Conservation (phyloP, 129 eudicot genomes). For the Calendula officinalis region DNA sequence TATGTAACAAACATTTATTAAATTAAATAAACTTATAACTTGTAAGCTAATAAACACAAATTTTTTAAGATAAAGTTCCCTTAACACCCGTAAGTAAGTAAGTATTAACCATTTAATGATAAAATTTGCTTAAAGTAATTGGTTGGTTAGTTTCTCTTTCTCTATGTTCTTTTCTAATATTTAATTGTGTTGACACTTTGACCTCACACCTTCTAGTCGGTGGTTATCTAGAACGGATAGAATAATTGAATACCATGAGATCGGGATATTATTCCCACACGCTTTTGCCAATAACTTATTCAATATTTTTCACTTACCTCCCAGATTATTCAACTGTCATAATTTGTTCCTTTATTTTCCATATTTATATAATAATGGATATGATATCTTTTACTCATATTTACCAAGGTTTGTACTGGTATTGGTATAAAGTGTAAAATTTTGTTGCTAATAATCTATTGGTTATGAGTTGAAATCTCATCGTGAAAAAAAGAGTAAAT, state of each 20-base stretch:
- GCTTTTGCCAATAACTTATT: constrained; percentile 18
- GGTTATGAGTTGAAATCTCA: too few relatives aligned
- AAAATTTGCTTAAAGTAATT: too few relatives aligned
- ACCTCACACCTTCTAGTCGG: constrained; percentile 14
- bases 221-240: constrained; percentile 5
- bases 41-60: too few relatives aligned
- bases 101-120: neutral
- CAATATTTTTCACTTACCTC: neutral
- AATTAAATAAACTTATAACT: too few relatives aligned
- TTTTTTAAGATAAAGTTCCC: too few relatives aligned
- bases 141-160: neutral
- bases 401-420: too few relatives aligned
- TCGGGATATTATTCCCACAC: constrained; percentile 32
- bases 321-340: constrained; percentile 1
- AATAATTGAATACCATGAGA: constrained; percentile 12
- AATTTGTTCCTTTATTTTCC: neutral
- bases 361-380: neutral
- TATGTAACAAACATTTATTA: too few relatives aligned
- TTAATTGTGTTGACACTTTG: constrained; percentile 8
- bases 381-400: neutral
- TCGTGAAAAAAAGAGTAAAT: too few relatives aligned
- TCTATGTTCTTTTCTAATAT: neutral
- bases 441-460: too few relatives aligned
- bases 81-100: too few relatives aligned
- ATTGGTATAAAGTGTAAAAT: too few relatives aligned